A percentile compares a stretch with the other conserved stretches of the same genome.
These are phyloP conservation scores for Solanum hybrid DNA, from an alignment of 305 asterid genomes.

Conservation along the genomic window DNA sequence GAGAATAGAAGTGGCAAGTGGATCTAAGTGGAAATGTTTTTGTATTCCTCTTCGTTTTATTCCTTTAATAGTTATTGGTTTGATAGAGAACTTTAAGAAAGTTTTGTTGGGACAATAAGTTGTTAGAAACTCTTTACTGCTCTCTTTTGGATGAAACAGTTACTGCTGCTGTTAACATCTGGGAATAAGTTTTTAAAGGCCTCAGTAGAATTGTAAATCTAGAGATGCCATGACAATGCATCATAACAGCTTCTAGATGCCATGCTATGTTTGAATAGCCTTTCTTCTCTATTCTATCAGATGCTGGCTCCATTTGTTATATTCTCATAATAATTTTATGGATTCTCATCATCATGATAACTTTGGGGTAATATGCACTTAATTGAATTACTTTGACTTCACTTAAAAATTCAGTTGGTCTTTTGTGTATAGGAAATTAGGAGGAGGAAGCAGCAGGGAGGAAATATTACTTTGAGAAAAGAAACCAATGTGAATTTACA, in stretches of 20 bases:
- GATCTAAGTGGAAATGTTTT: not conserved
- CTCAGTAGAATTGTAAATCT: not conserved
- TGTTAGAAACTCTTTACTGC: not conserved
- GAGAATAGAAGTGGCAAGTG: not conserved
- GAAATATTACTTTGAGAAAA: conserved; percentile 34
- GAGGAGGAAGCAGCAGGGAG: conserved; percentile 72
- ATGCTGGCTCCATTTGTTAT: not conserved
- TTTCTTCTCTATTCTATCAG: not conserved
- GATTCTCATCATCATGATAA: not conserved
- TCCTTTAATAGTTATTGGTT: not conserved
- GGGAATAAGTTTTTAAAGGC: not conserved
- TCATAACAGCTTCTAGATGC: not conserved
- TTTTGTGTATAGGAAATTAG: conserved; percentile 57
- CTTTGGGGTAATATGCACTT: not conserved
- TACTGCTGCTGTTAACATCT: not conserved
- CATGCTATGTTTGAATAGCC: not conserved
- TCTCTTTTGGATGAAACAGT: not conserved
- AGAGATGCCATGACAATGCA: not conserved
- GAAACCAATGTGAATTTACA: conserved; percentile 35
- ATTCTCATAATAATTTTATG: not conserved
- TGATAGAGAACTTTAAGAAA: not conserved
- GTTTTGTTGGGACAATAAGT: not conserved
- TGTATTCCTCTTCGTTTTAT: not conserved
- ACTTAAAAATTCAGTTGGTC: not conserved
- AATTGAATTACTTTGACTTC: not conserved